Base-by-base conservation (phyloP, 2,329 filamentous ascomycete genomes). In the Ascochyta fabae region DNA sequence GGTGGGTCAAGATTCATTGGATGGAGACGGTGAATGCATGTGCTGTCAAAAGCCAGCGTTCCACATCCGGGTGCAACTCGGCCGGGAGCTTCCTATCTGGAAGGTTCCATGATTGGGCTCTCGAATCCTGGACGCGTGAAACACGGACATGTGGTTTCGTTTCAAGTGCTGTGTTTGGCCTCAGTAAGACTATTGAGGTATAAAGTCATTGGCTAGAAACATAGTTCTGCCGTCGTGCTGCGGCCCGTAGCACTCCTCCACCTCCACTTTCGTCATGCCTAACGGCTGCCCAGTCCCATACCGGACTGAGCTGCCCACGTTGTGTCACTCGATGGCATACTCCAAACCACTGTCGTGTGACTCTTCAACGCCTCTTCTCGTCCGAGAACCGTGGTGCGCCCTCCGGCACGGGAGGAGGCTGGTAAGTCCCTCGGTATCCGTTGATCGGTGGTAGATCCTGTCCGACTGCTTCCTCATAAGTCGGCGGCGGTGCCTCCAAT, bases 381-480 rank as follows among this genome's bases (percentile, higher is more conserved):
- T 74, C 72, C 23, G 69, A 69, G 42, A 75, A 72, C 22, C 73
- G 58, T 7, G 72, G 71, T 43, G 69, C 73, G 6, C 69, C 74
- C 46, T 77, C 74, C 4, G 71, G 72, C 29, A 69, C 64, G 39
- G 73, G 72, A 33, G 79, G 79, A 16, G 79, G 78, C 51, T 72
- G 76, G 71, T 90, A 92, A 13, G 86, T 86, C 26, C 88, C 86
- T 66, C 92, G 81, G 24, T 88, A 79, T 58, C 87, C 89, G 70
- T 91, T 85, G 52, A 92, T 85, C 1, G 91, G 90, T 33, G 85
- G 88, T 59, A 95, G 77, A 55, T 88, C 85, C 61, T 91, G 88
- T 6, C 92, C 92, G 77, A 97, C 88, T 12, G 92, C 92, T 75
- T 97, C 93, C 76, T 96, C 92, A 70, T 98, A 98, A 68, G 91